Percentiles rank a stretch among this genome's conserved stretches.
Evolutionary conservation across 305 asterid genomes (phyloP).

Genomic region (Fraxinus latifolia): DNA sequence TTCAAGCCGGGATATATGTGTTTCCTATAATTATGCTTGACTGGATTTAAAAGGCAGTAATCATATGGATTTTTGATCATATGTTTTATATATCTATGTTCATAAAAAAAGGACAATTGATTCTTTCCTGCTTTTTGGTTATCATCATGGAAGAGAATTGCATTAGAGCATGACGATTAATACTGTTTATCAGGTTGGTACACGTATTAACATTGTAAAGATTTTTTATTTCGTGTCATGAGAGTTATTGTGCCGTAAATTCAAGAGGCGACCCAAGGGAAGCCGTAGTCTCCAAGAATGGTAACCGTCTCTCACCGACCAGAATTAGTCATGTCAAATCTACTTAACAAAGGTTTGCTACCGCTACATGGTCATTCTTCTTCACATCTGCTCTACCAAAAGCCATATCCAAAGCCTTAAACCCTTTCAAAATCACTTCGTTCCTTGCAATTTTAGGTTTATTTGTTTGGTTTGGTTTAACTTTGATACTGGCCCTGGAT

Average conservation of each 20-base stretch:
- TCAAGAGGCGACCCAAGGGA: neutral
- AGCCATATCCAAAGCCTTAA: neutral
- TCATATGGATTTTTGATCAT: neutral
- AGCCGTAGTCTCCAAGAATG: neutral
- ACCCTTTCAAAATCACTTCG: neutral
- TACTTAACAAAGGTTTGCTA: neutral
- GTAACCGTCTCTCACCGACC: neutral
- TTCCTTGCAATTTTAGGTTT: neutral
- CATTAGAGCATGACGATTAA: neutral
- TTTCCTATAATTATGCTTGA: conserved; percentile 1
- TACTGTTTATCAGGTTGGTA: neutral
- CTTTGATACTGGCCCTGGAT: neutral
- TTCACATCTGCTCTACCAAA: neutral
- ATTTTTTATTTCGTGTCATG: neutral
- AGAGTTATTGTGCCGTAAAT: neutral
- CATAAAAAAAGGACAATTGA: neutral
- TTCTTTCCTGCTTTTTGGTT: neutral
- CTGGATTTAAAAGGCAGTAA: neutral
- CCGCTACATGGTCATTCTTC: neutral
- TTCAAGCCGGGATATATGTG: neutral
- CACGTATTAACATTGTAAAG: neutral
- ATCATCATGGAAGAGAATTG: neutral
- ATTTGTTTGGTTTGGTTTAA: neutral
- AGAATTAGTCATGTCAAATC: neutral
- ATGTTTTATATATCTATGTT: neutral